Evolutionary conservation across 805 yeast species (phyloP).

Genomic region (Metschnikowia picachoensis): DNA sequence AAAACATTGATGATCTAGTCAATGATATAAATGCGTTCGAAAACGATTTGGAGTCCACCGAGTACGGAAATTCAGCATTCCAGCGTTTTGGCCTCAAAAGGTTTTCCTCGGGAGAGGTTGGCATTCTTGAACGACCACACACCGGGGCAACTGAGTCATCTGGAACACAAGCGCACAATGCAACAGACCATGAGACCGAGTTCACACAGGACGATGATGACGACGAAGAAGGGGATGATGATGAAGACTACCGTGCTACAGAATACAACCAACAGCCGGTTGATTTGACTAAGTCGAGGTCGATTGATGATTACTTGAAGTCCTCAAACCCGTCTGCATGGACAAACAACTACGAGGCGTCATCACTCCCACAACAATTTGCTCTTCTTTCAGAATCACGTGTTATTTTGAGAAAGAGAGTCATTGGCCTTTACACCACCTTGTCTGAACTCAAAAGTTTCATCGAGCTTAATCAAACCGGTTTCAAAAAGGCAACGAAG

Average conservation of each 20-base stretch:
- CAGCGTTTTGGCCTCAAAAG: constrained; percentile 9
- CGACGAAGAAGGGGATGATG: constrained; percentile 9
- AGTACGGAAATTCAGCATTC: constrained; percentile 7
- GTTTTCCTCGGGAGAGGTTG: neutral
- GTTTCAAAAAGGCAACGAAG: constrained; percentile 50
- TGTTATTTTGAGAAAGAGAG: constrained; percentile 43
- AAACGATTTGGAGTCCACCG: constrained; percentile 21
- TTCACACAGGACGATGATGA: constrained; percentile 24
- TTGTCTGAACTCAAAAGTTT: constrained; percentile 48
- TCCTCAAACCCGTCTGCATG: constrained; percentile 31
- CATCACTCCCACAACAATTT: constrained; percentile 18
- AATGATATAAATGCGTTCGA: constrained; percentile 65
- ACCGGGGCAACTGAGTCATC: too few species aligned
- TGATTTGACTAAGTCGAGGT: constrained; percentile 16
- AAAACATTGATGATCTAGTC: constrained; percentile 51
- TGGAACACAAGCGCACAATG: too few species aligned
- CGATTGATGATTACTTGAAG: constrained; percentile 35
- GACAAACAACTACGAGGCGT: constrained; percentile 7
- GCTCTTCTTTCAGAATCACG: constrained; percentile 41
- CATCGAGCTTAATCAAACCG: constrained; percentile 50
- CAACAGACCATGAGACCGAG: constrained; percentile 36
- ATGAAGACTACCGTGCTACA: constrained; percentile 2
- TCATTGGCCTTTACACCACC: constrained; percentile 42
- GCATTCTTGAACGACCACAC: too few species aligned
- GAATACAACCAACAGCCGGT: constrained; percentile 2